Percentiles rank a stretch among this genome's conserved stretches.
phyloP scores from a whole-genome alignment of 2,329 filamentous ascomycete genomes.

The Zymoseptoria crescenta region DNA sequence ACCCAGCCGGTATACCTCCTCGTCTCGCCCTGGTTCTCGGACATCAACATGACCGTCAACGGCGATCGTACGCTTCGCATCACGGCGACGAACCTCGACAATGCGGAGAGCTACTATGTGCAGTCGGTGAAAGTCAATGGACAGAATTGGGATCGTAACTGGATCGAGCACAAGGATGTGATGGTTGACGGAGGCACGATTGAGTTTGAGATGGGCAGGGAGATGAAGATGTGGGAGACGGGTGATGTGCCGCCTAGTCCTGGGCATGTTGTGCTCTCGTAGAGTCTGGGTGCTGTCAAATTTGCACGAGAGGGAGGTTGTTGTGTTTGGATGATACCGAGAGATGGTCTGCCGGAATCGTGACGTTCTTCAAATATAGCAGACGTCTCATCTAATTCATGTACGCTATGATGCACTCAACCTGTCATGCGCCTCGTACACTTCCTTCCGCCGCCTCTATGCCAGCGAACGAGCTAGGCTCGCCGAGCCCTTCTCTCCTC shows the following conservation, averaged over 20 bases:
- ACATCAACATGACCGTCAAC: conserved; percentile 27
- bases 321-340: background rate
- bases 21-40: conserved; percentile 19
- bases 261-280: conserved; percentile 28
- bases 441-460: background rate
- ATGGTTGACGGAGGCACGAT: conserved; percentile 39
- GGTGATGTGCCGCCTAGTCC: conserved; percentile 46
- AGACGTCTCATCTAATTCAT: background rate
- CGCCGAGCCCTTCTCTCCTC: background rate
- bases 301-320: background rate
- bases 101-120: conserved; percentile 42
- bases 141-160: conserved; percentile 45
- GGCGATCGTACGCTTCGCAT: conserved; percentile 38
- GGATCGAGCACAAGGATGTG: conserved; percentile 48
- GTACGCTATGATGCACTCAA: background rate
- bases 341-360: background rate
- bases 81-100: conserved; percentile 36
- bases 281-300: background rate
- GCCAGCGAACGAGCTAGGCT: background rate
- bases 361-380: background rate
- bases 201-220: conserved; percentile 41
- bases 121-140: conserved; percentile 49
- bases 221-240: conserved; percentile 40
- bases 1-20: conserved; percentile 31
- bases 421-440: background rate